phyloP scores from a whole-genome alignment of 2,329 filamentous ascomycete species.

The Alternaria longipes region DNA sequence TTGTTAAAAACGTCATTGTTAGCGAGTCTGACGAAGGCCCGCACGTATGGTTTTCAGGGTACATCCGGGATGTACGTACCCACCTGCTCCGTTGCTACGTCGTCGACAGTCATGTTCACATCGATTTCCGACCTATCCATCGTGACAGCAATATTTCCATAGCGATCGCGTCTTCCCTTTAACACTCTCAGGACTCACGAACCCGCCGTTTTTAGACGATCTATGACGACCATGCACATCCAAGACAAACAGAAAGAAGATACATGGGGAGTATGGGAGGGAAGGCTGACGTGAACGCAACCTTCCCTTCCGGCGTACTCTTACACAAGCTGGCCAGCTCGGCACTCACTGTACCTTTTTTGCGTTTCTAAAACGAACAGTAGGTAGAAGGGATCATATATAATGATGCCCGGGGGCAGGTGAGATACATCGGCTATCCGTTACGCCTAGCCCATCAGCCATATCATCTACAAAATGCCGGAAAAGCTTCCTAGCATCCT shows the following conservation, averaged over 20 bases:
- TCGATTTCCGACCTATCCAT: not conserved
- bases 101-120: not conserved
- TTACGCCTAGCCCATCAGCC: not conserved
- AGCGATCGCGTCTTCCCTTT: not conserved
- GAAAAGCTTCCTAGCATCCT: constrained; percentile 23
- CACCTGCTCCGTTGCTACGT: constrained; percentile 5
- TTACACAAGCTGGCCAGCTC: not conserved
- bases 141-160: not conserved
- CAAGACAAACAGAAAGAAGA: constrained; percentile 6
- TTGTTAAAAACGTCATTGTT: not conserved
- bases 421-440: constrained; percentile 10
- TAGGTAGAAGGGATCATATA: constrained; percentile 10
- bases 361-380: not conserved
- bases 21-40: not conserved
- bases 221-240: constrained; percentile 4
- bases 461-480: constrained; percentile 18
- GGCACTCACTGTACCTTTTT: not conserved
- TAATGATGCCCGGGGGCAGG: constrained; percentile 1
- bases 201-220: not conserved
- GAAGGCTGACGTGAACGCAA: constrained; percentile 1
- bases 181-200: not conserved
- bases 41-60: not conserved
- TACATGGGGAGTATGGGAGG: constrained; percentile 2
- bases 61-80: constrained; percentile 15
- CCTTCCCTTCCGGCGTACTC: constrained; percentile 9